phyloP scores from a whole-genome alignment of 495 filamentous ascomycete species.

The Penicillium roqueforti region DNA sequence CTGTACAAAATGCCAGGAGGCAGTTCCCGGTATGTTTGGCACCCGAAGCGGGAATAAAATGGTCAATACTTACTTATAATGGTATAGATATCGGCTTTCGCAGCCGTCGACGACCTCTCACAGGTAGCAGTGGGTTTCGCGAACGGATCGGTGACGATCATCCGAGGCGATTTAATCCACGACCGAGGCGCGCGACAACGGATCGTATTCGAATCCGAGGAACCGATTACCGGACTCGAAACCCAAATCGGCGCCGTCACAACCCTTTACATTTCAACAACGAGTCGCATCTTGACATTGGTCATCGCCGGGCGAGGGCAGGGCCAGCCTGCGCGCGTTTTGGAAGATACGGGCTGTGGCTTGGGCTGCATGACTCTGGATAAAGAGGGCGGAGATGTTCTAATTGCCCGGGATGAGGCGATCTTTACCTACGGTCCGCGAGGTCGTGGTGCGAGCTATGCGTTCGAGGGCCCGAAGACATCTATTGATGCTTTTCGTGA shows the following conservation, averaged over 20 bases:
- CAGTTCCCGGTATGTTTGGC: conserved; percentile 69
- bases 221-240: conserved; percentile 88
- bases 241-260: conserved; percentile 51
- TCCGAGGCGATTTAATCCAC: conserved; percentile 91
- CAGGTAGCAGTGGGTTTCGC: conserved; percentile 94
- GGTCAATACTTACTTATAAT: neutral
- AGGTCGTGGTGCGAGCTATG: conserved; percentile 79
- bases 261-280: conserved; percentile 88
- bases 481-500: conserved; percentile 76
- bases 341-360: conserved; percentile 86
- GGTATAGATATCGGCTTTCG: conserved; percentile 81
- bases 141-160: conserved; percentile 89
- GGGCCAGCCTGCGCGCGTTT: conserved; percentile 78
- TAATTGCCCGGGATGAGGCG: conserved; percentile 89
- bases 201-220: conserved; percentile 93
- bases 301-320: conserved; percentile 82
- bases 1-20: conserved; percentile 85
- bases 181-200: conserved; percentile 94
- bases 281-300: conserved; percentile 79
- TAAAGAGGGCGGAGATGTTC: conserved; percentile 70
- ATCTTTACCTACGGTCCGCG: conserved; percentile 87
- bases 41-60: neutral
- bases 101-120: conserved; percentile 76
- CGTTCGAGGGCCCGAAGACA: conserved; percentile 86
- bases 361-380: conserved; percentile 92